phyloP scores from a whole-genome alignment of 345 rosid genomes.

The Ricinus communis region DNA sequence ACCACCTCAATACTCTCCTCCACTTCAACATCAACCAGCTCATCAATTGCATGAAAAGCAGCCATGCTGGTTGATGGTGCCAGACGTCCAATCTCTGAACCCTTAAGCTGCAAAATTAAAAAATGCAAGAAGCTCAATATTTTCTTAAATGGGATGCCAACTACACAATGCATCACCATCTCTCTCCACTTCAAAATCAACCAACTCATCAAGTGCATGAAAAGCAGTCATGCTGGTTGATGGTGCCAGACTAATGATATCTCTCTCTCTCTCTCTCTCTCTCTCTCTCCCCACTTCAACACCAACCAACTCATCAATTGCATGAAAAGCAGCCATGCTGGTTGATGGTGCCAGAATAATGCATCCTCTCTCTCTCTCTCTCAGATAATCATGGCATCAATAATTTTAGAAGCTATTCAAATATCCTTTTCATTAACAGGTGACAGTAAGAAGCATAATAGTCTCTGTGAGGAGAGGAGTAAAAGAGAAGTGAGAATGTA shows the following conservation, averaged over 20 bases:
- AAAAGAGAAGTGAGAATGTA: background rate
- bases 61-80: conserved; percentile 72
- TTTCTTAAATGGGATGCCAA: background rate
- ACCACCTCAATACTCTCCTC: conserved; percentile 48
- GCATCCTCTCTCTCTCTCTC: too few relatives aligned
- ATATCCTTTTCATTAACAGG: background rate
- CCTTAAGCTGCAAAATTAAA: conserved; percentile 36
- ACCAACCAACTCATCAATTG: too few relatives aligned
- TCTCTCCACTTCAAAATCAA: too few relatives aligned
- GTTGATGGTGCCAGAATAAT: too few relatives aligned
- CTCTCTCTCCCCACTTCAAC: background rate
- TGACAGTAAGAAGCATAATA: background rate
- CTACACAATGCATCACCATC: too few relatives aligned
- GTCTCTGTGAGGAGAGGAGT: background rate
- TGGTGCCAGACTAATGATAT: too few relatives aligned
- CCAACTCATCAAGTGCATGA: too few relatives aligned
- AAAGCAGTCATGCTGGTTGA: too few relatives aligned
- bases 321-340: too few relatives aligned
- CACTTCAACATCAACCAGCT: conserved; percentile 48
- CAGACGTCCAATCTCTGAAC: conserved; percentile 28
- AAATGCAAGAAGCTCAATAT: background rate
- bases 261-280: background rate
- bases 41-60: conserved; percentile 57
- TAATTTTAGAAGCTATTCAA: background rate
- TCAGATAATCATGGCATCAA: background rate